These are phyloP conservation scores for Asterophora lycoperdoides DNA, from an alignment of 768 basidiomycete genomes.

Conservation along the genomic window DNA sequence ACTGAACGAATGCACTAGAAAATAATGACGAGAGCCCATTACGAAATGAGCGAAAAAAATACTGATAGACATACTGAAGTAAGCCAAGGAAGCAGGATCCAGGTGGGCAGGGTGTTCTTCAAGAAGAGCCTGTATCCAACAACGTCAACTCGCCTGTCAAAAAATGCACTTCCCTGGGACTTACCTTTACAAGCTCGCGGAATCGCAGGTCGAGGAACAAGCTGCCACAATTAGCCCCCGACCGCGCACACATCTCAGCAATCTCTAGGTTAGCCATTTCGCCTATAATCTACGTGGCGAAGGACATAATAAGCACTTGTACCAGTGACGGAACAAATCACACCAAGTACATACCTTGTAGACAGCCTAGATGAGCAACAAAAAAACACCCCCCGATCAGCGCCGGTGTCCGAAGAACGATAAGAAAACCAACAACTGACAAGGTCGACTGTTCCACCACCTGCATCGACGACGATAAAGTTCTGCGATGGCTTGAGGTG, in stretches of 20 bases:
- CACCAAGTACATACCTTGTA: slow-evolving; percentile 50
- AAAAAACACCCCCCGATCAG: slow-evolving; percentile 6
- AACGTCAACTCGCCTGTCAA: neutral
- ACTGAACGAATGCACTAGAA: slow-evolving; percentile 75
- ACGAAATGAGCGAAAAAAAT: neutral
- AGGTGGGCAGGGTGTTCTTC: slow-evolving; percentile 84
- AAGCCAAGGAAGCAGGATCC: slow-evolving; percentile 75
- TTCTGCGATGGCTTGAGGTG: slow-evolving; percentile 76
- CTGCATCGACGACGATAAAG: slow-evolving; percentile 91
- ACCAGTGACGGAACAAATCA: too few relatives aligned
- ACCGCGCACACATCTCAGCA: slow-evolving; percentile 85
- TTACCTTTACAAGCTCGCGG: slow-evolving; percentile 69
- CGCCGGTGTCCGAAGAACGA: slow-evolving; percentile 19
- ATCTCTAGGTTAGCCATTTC: slow-evolving; percentile 81
- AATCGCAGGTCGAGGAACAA: slow-evolving; percentile 87
- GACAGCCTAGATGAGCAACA: slow-evolving; percentile 37
- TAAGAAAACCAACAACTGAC: slow-evolving; percentile 17
- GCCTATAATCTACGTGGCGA: slow-evolving; percentile 56
- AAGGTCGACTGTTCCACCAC: slow-evolving; percentile 68
- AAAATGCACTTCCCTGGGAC: neutral
- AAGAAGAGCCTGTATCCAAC: slow-evolving; percentile 42
- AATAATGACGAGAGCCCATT: slow-evolving; percentile 2
- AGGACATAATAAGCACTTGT: slow-evolving; percentile 3
- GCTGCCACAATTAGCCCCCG: slow-evolving; percentile 84
- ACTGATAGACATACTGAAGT: slow-evolving; percentile 54